These are phyloP conservation scores for Furcasterigmium furcatum DNA, from an alignment of 2,329 filamentous ascomycete species.

Conservation along the genomic window DNA sequence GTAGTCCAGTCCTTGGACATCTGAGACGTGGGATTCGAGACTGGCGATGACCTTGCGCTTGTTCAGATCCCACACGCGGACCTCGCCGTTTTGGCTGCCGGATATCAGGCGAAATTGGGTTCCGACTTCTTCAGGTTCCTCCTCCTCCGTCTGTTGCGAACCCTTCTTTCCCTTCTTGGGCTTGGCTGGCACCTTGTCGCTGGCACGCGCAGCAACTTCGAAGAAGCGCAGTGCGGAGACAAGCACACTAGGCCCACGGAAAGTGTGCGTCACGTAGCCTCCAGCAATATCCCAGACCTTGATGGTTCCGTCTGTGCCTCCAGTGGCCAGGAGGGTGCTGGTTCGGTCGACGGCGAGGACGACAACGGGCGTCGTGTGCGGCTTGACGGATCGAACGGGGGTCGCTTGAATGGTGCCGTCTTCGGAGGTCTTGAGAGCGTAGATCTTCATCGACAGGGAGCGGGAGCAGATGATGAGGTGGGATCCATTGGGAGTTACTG, in stretches of 20 bases:
- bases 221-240: constrained; percentile 93
- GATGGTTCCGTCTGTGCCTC: constrained; percentile 86
- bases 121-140: constrained; percentile 30
- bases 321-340: constrained; percentile 86
- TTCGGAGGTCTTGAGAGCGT: constrained; percentile 61
- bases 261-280: constrained; percentile 91
- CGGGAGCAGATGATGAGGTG: constrained; percentile 90
- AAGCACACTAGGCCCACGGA: constrained; percentile 87
- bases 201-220: constrained; percentile 54
- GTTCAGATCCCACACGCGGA: constrained; percentile 88
- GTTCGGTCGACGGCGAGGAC: constrained; percentile 82
- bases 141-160: constrained; percentile 37
- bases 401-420: constrained; percentile 60
- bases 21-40: constrained; percentile 89
- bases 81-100: constrained; percentile 89
- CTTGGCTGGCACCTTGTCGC: constrained; percentile 33
- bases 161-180: constrained; percentile 37
- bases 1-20: constrained; percentile 85
- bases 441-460: constrained; percentile 95
- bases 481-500: constrained; percentile 83
- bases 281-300: constrained; percentile 95
- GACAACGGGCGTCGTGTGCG: constrained; percentile 85
- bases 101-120: constrained; percentile 77
- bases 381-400: constrained; percentile 78
- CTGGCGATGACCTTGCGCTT: constrained; percentile 74